Base-by-base conservation (phyloP, 805 yeast genomes). In the Lipomyces starkeyi region DNA sequence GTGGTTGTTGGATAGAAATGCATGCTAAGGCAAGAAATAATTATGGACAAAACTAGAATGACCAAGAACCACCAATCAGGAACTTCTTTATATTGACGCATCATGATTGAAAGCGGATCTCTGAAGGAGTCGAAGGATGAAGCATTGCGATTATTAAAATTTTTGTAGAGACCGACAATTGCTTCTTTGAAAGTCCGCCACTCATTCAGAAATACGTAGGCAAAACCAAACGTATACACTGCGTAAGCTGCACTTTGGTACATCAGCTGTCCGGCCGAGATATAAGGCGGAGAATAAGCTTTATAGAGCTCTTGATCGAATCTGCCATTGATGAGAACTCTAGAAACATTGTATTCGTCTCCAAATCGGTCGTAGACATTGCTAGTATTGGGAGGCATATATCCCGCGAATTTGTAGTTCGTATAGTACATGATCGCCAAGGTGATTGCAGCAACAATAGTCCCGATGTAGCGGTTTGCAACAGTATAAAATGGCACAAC, bases 201-300 rank as follows among this genome's bases (percentile, higher is more conserved):
- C 63, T 89, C 79, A 4, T 88, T 85, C 3, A 91, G 86, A 35
- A 86, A 81, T 64, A 88, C 84, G 4, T 91, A 84, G 0, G 91
- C 91, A 78, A 88, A 86, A 61, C 83, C 84, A 78, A 80, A 82
- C 73, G 89, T 90, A 74, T 87, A 86, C 8, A 86, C 79, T 8
- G 88, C 74, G 40, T 65, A 68, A 11, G 60, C 59, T 2, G 54
- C 58, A 1, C 54, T 59, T 2, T 56, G 58, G 86, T 83, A 74
- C 84, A 86, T 2, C 88, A 83, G n/a, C 87, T 83, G 13, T 1
- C 71, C 71, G 20, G 69, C 71, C 3, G 90, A 80, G 64, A 87
- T 59, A 29, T 63, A 68, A 3, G 71, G 68, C 5, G 68, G 71
- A 0, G 71, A 68, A 40, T 68, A 68, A n/a, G 47, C 58, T 14